A percentile compares a stretch with the other conserved stretches of the same genome.
These are phyloP conservation scores for Spencermartinsiella ligniputridi DNA, from an alignment of 1,139 yeast species.

Conservation along the genomic window DNA sequence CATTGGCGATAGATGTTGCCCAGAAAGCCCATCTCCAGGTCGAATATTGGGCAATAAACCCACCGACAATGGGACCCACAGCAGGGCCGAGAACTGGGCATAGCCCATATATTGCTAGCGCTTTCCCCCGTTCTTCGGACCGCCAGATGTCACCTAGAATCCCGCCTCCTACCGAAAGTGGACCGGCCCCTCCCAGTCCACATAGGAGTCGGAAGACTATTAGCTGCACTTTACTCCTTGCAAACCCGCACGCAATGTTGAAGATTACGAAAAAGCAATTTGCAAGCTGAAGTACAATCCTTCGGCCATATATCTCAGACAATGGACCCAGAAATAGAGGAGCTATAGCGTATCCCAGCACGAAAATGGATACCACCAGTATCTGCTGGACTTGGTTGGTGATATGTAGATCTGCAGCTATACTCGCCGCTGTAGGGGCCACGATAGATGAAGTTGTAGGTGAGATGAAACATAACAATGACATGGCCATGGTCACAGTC, in stretches of 20 bases:
- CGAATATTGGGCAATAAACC: conserved; percentile 45
- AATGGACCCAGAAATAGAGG: conserved; percentile 58
- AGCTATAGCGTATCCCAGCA: conserved; percentile 60
- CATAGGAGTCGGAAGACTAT: conserved; percentile 55
- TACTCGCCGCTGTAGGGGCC: conserved; percentile 51
- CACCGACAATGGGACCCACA: conserved; percentile 54
- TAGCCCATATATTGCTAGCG: conserved; percentile 8
- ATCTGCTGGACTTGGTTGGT: conserved; percentile 39
- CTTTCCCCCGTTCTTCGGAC: conserved; percentile 8
- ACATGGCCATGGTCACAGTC: conserved; percentile 45
- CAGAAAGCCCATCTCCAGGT: conserved; percentile 60
- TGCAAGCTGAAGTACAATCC: conserved; percentile 45
- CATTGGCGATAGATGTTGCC: conserved; percentile 50
- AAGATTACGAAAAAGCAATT: conserved; percentile 48
- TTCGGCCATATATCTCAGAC: conserved; percentile 56
- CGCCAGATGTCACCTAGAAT: conserved; percentile 52
- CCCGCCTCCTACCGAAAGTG: conserved; percentile 63
- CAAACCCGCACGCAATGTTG: conserved; percentile 54
- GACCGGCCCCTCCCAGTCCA: conserved; percentile 62
- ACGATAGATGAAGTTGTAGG: conserved; percentile 58
- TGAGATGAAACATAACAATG: conserved; percentile 49
- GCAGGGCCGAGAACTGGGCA: conserved; percentile 53
- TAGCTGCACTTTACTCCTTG: conserved; percentile 47
- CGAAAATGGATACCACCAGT: conserved; percentile 51
- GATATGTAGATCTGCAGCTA: conserved; percentile 42